phyloP scores from a whole-genome alignment of 352 stramenopile species.

The Phytophthora nicotianae region DNA sequence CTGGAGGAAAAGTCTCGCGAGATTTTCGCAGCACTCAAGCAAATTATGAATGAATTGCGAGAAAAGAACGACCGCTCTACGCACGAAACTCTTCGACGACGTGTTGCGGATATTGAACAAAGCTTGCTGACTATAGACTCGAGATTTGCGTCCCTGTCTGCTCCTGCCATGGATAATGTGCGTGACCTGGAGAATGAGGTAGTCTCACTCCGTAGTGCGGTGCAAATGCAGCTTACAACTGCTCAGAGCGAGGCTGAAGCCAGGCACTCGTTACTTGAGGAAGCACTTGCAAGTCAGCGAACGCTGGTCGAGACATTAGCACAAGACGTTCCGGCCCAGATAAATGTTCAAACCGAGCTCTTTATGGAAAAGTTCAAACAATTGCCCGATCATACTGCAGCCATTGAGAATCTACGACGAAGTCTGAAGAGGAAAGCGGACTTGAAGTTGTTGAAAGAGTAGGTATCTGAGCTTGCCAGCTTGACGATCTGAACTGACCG shows the following conservation, averaged over 20 bases:
- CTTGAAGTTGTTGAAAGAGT: conserved; percentile 71
- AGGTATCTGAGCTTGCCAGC: conserved; percentile 5
- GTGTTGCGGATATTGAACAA: conserved; percentile 58
- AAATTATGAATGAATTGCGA: conserved; percentile 60
- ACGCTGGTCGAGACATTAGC: conserved; percentile 35
- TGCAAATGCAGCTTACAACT: conserved; percentile 45
- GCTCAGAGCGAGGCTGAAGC: conserved; percentile 36
- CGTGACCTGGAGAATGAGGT: conserved; percentile 49
- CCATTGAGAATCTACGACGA: conserved; percentile 52
- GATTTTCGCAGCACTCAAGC: conserved; percentile 68
- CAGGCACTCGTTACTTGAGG: conserved; percentile 37
- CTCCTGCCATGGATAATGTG: conserved; percentile 50
- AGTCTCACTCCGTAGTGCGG: conserved; percentile 29
- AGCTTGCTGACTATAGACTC: conserved; percentile 56
- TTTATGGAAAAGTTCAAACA: conserved; percentile 52
- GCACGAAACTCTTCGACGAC: conserved; percentile 54
- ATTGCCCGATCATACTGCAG: conserved; percentile 46
- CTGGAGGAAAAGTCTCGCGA: conserved; percentile 77
- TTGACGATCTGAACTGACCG: conserved; percentile 1
- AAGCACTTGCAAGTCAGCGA: conserved; percentile 39
- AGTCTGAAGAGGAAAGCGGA: conserved; percentile 62
- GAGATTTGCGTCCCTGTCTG: conserved; percentile 40
- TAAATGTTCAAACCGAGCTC: conserved; percentile 36
- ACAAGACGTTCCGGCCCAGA: conserved; percentile 30
- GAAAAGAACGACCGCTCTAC: conserved; percentile 50